Percentiles rank a stretch among this genome's conserved stretches.
phyloP scores from a whole-genome alignment of 345 rosid genomes.

The Heritiera littoralis region DNA sequence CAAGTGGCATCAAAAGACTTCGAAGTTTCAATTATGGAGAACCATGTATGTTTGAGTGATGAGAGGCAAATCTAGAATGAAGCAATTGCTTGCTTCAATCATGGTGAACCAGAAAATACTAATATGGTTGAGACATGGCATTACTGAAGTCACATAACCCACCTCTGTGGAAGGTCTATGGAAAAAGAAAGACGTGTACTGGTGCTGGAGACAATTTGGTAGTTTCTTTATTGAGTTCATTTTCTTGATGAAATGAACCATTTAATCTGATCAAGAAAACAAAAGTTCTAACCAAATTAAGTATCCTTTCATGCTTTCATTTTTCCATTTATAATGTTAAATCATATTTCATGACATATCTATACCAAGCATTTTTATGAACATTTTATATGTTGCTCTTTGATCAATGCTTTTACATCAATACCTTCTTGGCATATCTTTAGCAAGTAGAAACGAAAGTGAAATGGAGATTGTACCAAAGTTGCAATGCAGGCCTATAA shows the following conservation, averaged over 20 bases:
- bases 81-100: no score
- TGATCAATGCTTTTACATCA: not conserved
- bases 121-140: not conserved
- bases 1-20: no score
- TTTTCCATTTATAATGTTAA: not conserved
- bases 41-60: no score
- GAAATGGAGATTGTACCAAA: not conserved
- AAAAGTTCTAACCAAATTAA: not conserved
- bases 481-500: slow-evolving; percentile 1
- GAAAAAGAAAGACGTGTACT: no score
- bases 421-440: not conserved
- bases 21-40: no score
- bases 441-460: not conserved
- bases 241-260: not conserved
- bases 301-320: not conserved
- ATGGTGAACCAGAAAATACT: no score
- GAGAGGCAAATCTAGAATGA: no score
- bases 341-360: not conserved
- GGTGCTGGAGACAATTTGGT: no score
- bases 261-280: not conserved
- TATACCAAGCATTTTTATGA: not conserved
- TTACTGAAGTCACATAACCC: not conserved
- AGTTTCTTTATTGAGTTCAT: no score
- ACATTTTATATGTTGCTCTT: not conserved
- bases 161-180: not conserved